Evolutionary conservation across 208 protist species (phyloP), one percentile per base, ranked within the genome.

Genomic region (Leishmania amazonensis): DNA sequence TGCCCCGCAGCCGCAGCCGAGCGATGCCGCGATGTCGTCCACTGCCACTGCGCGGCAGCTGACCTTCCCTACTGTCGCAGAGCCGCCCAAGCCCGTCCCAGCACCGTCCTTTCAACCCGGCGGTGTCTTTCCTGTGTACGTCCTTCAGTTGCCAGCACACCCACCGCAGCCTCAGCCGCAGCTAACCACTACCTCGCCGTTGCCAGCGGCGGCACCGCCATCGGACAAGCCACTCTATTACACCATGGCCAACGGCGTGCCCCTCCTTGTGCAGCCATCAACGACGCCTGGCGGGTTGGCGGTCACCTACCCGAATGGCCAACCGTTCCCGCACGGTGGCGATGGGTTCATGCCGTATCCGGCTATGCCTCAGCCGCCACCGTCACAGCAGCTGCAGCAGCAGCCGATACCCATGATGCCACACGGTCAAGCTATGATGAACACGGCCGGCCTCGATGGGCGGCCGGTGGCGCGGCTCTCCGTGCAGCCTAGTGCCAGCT

Each of bases 151-250:
- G 5, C 65, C 65, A 51, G 31, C 58, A 45, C 58, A 28, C 21
- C 28, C 49, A 49, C 40, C 49, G 70, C 38, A n/a, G 53, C 35
- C 21, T 11, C 74, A 78, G 54, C 75, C 24, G 54, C 75, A 31
- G 28, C 71, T 40, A 4, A 13, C 57, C 42, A 57, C 75, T 3
- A 51, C 60, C 62, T 68, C 72, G n/a, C 13, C 40, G 38, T 71
- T 71, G 28, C 24, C 57, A 28, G 7, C 67, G 38, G 21, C 47
- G 4, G 31, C 77, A 9, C 62, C 49, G 40, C 13, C 53, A 40
- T 40, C 82, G 11, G 75, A 64, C n/a, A 75, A 81, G 35, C 58
- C 75, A n/a, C 49, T 85, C 60, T 85, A 81, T 73, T 85, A 85
- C 72, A 79, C 82, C 19, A 75, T 85, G 47, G 77, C 77, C 8